These are phyloP conservation scores for Paspalum notatum DNA, from an alignment of 176 grass and related monocot species.

Conservation along the genomic window DNA sequence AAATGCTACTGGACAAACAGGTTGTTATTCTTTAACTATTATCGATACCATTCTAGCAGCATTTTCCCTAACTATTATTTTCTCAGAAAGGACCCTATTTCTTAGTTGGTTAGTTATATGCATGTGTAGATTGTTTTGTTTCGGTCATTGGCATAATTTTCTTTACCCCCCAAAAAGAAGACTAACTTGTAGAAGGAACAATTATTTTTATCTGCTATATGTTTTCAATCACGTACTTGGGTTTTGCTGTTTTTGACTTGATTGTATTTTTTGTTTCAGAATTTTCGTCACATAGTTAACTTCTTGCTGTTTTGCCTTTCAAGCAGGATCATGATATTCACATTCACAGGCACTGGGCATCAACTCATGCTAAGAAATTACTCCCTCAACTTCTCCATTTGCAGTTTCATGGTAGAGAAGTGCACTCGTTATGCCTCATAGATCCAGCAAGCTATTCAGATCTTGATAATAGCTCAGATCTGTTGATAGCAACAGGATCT, in stretches of 20 bases:
- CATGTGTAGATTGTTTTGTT: conserved; percentile 20
- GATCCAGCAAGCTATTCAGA: conserved; percentile 52
- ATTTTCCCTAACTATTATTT: background rate
- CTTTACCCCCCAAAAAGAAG: background rate
- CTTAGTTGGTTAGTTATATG: conserved; percentile 7
- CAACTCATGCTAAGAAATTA: conserved; percentile 61
- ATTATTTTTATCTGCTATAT: background rate
- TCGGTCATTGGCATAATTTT: background rate
- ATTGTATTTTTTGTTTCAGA: background rate
- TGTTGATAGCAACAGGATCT: conserved; percentile 82
- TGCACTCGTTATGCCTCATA: conserved; percentile 85
- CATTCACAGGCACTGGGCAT: conserved; percentile 66
- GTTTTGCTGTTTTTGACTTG: conserved; percentile 1
- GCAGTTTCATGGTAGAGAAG: conserved; percentile 95
- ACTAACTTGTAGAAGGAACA: conserved; percentile 1
- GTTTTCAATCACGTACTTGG: background rate
- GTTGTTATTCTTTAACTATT: background rate
- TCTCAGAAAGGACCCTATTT: background rate
- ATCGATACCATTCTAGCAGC: background rate
- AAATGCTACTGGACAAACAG: background rate
- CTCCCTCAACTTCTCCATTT: conserved; percentile 78
- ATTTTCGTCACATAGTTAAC: conserved; percentile 30
- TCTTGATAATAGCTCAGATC: conserved; percentile 31
- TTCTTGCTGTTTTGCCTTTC: conserved; percentile 19
- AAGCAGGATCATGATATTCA: conserved; percentile 83